These are phyloP conservation scores for Groenewaldozyma tartarivorans DNA, from an alignment of 805 yeast species.

Conservation along the genomic window DNA sequence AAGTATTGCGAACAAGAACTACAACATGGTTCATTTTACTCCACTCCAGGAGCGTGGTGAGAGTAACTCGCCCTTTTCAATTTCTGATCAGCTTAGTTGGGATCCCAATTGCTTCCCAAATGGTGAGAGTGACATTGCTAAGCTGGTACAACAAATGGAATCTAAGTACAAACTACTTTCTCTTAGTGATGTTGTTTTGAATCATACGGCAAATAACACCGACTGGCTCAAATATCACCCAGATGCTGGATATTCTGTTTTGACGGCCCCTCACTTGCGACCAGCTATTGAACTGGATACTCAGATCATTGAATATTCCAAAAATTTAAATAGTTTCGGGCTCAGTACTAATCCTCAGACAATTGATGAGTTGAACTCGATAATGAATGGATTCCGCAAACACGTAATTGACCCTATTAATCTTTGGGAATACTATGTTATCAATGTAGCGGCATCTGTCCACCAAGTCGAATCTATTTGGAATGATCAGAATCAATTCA, in stretches of 20 bases:
- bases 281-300: conserved; percentile 80
- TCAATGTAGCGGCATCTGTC: conserved; percentile 43
- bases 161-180: conserved; percentile 54
- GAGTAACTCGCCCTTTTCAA: conserved; percentile 89
- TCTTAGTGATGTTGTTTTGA: conserved; percentile 86
- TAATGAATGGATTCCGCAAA: conserved; percentile 59
- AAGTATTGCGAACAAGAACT: conserved; percentile 62
- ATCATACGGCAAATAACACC: conserved; percentile 91
- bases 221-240: conserved; percentile 79
- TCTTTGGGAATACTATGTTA: conserved; percentile 83
- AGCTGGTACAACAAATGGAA: conserved; percentile 42
- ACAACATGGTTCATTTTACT: conserved; percentile 94
- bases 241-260: conserved; percentile 76
- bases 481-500: conserved; percentile 11
- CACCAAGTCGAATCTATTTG: conserved; percentile 19
- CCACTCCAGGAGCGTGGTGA: conserved; percentile 86
- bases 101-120: conserved; percentile 56
- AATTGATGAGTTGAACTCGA: conserved; percentile 44
- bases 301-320: conserved; percentile 56
- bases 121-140: conserved; percentile 43
- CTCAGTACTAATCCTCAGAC: conserved; percentile 48
- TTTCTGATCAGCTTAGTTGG: conserved; percentile 72
- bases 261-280: conserved; percentile 80
- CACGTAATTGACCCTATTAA: conserved; percentile 59
- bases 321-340: conserved; percentile 43